phyloP scores from a whole-genome alignment of 2,329 filamentous ascomycete species.

The Drechslerella stenobrocha region DNA sequence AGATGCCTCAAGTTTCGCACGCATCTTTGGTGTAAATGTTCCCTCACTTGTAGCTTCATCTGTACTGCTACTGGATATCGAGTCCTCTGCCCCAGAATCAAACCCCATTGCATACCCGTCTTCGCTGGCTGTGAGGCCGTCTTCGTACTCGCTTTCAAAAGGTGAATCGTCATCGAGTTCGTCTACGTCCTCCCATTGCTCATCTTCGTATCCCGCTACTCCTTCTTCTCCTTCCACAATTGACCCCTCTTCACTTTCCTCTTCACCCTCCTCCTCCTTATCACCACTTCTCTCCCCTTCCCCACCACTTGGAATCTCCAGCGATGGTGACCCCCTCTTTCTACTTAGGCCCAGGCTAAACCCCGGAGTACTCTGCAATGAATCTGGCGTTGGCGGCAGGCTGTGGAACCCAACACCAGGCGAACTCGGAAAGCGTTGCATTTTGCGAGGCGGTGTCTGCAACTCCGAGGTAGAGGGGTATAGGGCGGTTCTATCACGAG shows the following conservation, averaged over 20 bases:
- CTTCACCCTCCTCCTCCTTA: background rate
- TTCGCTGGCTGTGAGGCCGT: background rate
- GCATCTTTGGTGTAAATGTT: slow-evolving; percentile 33
- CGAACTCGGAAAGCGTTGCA: slow-evolving; percentile 44
- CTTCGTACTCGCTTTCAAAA: slow-evolving; percentile 1
- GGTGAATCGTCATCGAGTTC: slow-evolving; percentile 1
- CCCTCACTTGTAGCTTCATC: slow-evolving; percentile 32
- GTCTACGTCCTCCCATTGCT: background rate
- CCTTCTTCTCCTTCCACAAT: slow-evolving; percentile 10
- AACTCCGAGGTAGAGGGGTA: slow-evolving; percentile 38
- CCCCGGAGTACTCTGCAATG: slow-evolving; percentile 26
- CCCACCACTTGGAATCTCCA: slow-evolving; percentile 34
- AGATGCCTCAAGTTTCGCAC: slow-evolving; percentile 41
- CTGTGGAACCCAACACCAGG: slow-evolving; percentile 41
- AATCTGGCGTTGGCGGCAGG: slow-evolving; percentile 36
- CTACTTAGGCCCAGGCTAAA: slow-evolving; percentile 15
- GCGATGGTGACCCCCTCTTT: slow-evolving; percentile 22
- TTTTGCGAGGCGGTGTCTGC: slow-evolving; percentile 36
- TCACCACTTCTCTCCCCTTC: background rate
- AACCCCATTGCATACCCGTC: background rate
- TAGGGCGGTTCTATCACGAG: slow-evolving; percentile 25
- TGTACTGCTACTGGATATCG: background rate
- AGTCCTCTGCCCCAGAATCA: background rate
- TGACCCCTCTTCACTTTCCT: background rate
- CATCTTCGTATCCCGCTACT: slow-evolving; percentile 1